Conservation (phyloP, 305 asterid species). For the Solanum chacoense region DNA sequence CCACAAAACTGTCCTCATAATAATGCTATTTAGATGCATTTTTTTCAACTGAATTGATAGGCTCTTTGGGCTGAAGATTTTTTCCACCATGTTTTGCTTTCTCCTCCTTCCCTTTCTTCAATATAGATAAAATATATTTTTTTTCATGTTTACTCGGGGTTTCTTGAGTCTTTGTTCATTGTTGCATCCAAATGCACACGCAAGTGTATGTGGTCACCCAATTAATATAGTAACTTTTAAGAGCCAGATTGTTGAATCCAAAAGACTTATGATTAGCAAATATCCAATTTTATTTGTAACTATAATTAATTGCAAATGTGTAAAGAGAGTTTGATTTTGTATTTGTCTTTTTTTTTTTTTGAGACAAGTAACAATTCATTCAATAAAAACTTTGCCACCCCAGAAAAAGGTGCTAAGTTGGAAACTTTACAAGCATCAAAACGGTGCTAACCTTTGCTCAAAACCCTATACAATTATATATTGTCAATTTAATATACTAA, state of each 20-base stretch:
- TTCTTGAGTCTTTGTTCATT: background rate
- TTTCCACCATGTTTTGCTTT: background rate
- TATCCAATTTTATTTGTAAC: background rate
- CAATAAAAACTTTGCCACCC: background rate
- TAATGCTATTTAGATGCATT: background rate
- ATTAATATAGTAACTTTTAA: background rate
- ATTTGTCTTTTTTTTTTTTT: background rate
- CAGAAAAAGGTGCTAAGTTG: background rate
- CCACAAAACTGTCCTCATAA: background rate
- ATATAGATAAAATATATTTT: background rate
- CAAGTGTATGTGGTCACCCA: background rate
- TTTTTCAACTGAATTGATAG: background rate
- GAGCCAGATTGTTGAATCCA: background rate
- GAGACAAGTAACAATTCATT: background rate
- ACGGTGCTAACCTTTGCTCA: background rate
- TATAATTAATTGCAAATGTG: background rate
- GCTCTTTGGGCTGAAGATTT: background rate
- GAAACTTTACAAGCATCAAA: background rate
- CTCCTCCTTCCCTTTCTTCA: background rate
- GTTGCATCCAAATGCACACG: background rate
- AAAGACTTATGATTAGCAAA: background rate
- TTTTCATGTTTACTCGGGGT: background rate
- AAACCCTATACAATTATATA: background rate
- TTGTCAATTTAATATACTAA: background rate
- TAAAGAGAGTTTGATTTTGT: background rate